Evolutionary conservation across 2,329 filamentous ascomycete species (phyloP), one percentile per base, ranked within the genome.

Genomic region (Cryphonectria carpinicola): DNA sequence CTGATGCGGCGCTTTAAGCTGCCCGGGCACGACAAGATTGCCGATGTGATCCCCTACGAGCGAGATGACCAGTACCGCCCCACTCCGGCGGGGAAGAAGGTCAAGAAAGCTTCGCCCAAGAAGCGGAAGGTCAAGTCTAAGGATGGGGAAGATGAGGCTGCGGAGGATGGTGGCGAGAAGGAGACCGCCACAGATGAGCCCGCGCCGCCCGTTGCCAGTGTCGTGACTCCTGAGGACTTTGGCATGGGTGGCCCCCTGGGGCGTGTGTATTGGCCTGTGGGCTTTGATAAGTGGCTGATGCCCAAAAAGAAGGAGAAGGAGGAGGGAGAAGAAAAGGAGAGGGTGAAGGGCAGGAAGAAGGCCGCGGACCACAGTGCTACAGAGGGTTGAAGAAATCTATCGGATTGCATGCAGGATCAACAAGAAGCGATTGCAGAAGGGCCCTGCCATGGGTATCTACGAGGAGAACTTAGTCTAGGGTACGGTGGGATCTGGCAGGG

Each of bases 1-100:
- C 85, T 98, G 25, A 98, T 98, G 94, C 88, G 92, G 32, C 94
- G 86, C 0, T 97, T 94, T 79, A 94, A 91, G 76, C 84, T 98
- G 0, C 93, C 94, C 0, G 94, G 94, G 0, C 93, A 90, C 81
- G 86, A 96, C 28, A 86, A 81, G 0, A 89, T 97, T 78, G 92
- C 92, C 74, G 90, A 97, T 68, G 84, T 98, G 1, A 84, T 95
- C 2, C 94, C 95, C 0, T 87, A 95, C 77, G 88, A 91, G 70
- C 87, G 95, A 0, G 85, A 87, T 2, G 95, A 97, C 75, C 93
- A 97, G 78, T 91, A 93, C 74, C 89, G 85, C 73, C 81, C 84
- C 0, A 79, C 77, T 1, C 82, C 85, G 70, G 80, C 82, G 19
- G 79, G 81, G 68, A 84, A 83, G 74, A 77, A 78, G 69, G 80